These are phyloP conservation scores for Zygosaccharomyces pseudobailii DNA, from an alignment of 1,139 yeast genomes.

Conservation along the genomic window DNA sequence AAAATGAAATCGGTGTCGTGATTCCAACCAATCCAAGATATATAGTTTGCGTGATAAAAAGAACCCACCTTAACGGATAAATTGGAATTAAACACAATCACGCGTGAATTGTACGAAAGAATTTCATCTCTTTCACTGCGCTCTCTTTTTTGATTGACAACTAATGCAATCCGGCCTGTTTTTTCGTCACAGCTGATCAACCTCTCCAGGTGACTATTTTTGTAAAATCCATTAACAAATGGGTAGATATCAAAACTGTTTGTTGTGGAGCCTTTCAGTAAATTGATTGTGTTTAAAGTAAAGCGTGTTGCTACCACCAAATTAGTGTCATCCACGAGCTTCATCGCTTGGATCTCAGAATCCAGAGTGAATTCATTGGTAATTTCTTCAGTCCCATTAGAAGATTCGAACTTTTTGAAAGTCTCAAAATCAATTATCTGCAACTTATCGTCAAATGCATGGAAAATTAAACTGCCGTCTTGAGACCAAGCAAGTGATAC, in stretches of 20 bases:
- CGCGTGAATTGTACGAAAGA: constrained; percentile 20
- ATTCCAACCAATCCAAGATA: constrained; percentile 53
- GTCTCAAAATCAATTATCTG: constrained; percentile 54
- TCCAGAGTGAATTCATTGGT: constrained; percentile 49
- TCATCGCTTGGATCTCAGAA: constrained; percentile 56
- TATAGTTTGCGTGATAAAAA: constrained; percentile 48
- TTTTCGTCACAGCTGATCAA: constrained; percentile 33
- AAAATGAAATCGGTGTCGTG: constrained; percentile 42
- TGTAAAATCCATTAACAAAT: constrained; percentile 35
- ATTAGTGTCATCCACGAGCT: constrained; percentile 44
- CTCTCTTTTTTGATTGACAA: constrained; percentile 25
- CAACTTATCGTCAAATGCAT: constrained; percentile 65
- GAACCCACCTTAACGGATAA: constrained; percentile 54
- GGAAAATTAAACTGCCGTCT: constrained; percentile 69
- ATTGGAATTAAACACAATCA: constrained; percentile 56
- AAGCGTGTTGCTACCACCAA: constrained; percentile 66
- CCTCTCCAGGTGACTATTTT: constrained; percentile 34
- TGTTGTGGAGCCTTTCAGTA: constrained; percentile 46
- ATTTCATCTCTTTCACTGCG: constrained; percentile 9
- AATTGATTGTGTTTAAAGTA: constrained; percentile 58
- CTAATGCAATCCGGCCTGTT: constrained; percentile 33
- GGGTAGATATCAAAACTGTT: constrained; percentile 33
- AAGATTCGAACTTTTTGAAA: constrained; percentile 46
- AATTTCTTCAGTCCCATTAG: constrained; percentile 26
- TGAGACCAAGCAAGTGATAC: constrained; percentile 65